phyloP scores from a whole-genome alignment of 2,329 filamentous ascomycete species.

The Colletotrichum limetticola region DNA sequence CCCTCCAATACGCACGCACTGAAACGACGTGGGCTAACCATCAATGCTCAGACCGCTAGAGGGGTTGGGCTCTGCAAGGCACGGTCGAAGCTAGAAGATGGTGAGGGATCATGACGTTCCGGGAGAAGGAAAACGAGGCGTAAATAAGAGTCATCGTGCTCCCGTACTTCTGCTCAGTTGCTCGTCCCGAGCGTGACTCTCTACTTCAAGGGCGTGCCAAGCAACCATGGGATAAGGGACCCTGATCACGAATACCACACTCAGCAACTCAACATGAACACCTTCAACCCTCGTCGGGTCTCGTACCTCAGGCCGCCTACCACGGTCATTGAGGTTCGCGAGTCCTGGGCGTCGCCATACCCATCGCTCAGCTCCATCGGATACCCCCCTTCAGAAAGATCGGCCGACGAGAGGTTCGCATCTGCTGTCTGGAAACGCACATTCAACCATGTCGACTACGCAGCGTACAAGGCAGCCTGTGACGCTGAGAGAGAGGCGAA shows the following conservation, averaged over 20 bases:
- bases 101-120: slow-evolving; percentile 17
- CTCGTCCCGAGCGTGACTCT: not conserved
- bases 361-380: slow-evolving; percentile 30
- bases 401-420: slow-evolving; percentile 16
- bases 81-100: slow-evolving; percentile 9
- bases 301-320: slow-evolving; percentile 25
- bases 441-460: slow-evolving; percentile 32
- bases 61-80: slow-evolving; percentile 17
- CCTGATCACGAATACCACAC: not conserved
- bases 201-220: not conserved
- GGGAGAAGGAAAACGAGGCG: not conserved
- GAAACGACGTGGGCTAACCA: slow-evolving; percentile 25
- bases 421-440: slow-evolving; percentile 28
- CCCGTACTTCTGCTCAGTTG: not conserved
- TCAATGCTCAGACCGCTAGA: slow-evolving; percentile 30
- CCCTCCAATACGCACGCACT: slow-evolving; percentile 30
- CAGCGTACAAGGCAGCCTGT: slow-evolving; percentile 29
- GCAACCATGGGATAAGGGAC: slow-evolving; percentile 13
- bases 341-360: slow-evolving; percentile 17
- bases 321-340: not conserved
- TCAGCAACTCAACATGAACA: slow-evolving; percentile 22
- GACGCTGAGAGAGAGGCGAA: slow-evolving; percentile 24
- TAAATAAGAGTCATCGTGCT: slow-evolving; percentile 29
- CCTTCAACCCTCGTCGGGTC: slow-evolving; percentile 33
- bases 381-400: slow-evolving; percentile 18